phyloP scores from a whole-genome alignment of 23 red algal genomes.

The Gracilaria gracilis region DNA sequence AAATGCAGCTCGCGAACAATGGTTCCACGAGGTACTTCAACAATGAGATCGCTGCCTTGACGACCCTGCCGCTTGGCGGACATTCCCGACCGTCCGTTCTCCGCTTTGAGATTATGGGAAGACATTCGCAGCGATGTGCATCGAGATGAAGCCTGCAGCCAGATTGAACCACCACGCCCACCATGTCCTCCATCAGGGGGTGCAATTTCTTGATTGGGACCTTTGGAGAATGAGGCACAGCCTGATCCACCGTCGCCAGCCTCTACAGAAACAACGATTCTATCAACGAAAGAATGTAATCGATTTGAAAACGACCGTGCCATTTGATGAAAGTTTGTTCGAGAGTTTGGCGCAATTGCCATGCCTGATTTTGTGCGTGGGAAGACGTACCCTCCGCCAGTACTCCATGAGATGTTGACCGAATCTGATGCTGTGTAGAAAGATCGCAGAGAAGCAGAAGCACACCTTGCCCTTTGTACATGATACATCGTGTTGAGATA shows the following conservation, averaged over 20 bases:
- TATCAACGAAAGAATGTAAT: slow-evolving; percentile 68
- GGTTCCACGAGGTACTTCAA: slow-evolving; percentile 75
- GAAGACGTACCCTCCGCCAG: background rate
- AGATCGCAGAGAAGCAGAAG: background rate
- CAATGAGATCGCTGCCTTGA: slow-evolving; percentile 56
- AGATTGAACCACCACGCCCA: slow-evolving; percentile 77
- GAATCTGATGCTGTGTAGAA: background rate
- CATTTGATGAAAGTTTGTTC: background rate
- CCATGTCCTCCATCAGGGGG: slow-evolving; percentile 88
- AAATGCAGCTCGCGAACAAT: slow-evolving; percentile 43
- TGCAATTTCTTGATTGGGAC: slow-evolving; percentile 65
- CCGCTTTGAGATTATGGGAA: slow-evolving; percentile 44
- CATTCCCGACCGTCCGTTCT: slow-evolving; percentile 39
- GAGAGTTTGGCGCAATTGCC: too few species aligned
- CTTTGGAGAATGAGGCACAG: slow-evolving; percentile 60
- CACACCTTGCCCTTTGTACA: background rate
- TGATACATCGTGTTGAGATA: background rate
- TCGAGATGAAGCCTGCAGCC: slow-evolving; percentile 39
- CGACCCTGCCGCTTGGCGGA: slow-evolving; percentile 60
- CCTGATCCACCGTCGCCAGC: slow-evolving; percentile 80
- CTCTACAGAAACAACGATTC: slow-evolving; percentile 51
- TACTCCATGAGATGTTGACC: background rate
- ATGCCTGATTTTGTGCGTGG: background rate
- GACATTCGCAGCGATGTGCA: slow-evolving; percentile 58
- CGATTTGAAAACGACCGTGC: slow-evolving; percentile 10